Percentiles rank a stretch among this genome's conserved stretches.
phyloP scores from a whole-genome alignment of 2,329 filamentous ascomycete genomes.

The Monosporascus sp. region DNA sequence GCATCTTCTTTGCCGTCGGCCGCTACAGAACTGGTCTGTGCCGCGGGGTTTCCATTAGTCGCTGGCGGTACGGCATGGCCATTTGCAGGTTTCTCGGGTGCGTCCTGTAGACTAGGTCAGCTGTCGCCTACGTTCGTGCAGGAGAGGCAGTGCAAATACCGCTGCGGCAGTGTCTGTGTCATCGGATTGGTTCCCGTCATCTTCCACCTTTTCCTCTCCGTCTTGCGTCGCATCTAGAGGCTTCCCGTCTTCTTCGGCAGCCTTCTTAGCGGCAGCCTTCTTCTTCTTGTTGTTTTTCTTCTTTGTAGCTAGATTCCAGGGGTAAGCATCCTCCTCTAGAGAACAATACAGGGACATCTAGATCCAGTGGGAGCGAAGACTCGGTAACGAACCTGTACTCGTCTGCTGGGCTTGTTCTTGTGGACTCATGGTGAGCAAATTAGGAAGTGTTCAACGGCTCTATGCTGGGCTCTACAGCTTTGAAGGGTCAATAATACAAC shows the following conservation, averaged over 20 bases:
- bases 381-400: conserved; percentile 22
- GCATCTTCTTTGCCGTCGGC: conserved; percentile 12
- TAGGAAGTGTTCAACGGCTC: conserved; percentile 4
- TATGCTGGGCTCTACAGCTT: conserved; percentile 6
- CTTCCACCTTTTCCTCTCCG: conserved; percentile 20
- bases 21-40: conserved; percentile 6
- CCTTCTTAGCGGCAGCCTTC: conserved; percentile 48
- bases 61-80: conserved; percentile 34
- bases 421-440: conserved; percentile 25
- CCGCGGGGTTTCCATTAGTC: conserved; percentile 32
- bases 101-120: conserved; percentile 18
- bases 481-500: not conserved
- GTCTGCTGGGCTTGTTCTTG: conserved; percentile 24
- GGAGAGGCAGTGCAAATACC: conserved; percentile 18
- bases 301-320: conserved; percentile 35
- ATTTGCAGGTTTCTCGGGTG: conserved; percentile 17
- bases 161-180: conserved; percentile 35
- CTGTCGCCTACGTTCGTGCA: not conserved
- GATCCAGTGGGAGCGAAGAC: conserved; percentile 1
- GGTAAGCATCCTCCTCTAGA: conserved; percentile 12
- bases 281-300: conserved; percentile 58
- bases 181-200: conserved; percentile 38
- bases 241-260: conserved; percentile 26
- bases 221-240: conserved; percentile 18
- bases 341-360: not conserved